These are phyloP conservation scores for Cladophialophora chaetospira DNA, from an alignment of 2,329 filamentous ascomycete genomes.

Conservation along the genomic window DNA sequence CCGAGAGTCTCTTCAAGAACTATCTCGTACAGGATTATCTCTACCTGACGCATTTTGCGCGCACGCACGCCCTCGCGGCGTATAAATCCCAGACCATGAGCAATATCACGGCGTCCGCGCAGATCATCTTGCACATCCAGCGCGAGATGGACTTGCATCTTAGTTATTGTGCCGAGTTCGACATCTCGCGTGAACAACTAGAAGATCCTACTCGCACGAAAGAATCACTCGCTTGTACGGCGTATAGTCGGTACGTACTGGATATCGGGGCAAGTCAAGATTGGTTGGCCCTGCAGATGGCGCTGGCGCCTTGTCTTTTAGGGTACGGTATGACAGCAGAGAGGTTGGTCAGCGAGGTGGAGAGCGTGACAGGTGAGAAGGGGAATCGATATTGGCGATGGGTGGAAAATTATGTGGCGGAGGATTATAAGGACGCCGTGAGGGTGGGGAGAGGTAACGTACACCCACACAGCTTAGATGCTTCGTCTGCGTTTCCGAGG, in stretches of 20 bases:
- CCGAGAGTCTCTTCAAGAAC: constrained; percentile 75
- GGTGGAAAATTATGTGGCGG: constrained; percentile 85
- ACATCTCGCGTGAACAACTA: constrained; percentile 72
- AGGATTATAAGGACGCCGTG: constrained; percentile 76
- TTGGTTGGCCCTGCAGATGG: constrained; percentile 82
- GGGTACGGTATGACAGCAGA: constrained; percentile 81
- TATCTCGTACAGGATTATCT: constrained; percentile 93
- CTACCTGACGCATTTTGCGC: constrained; percentile 85
- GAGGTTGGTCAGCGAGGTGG: constrained; percentile 65
- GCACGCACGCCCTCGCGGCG: constrained; percentile 79
- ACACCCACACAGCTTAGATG: not conserved
- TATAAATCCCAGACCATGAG: constrained; percentile 78
- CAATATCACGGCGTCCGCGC: constrained; percentile 69
- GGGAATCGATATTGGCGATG: constrained; percentile 82
- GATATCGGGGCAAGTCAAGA: constrained; percentile 87
- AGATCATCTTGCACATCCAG: constrained; percentile 74
- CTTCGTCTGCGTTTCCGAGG: too few relatives aligned
- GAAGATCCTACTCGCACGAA: constrained; percentile 57
- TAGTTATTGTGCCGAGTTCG: constrained; percentile 78
- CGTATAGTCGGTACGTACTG: constrained; percentile 83
- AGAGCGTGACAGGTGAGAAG: constrained; percentile 54
- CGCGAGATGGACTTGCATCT: constrained; percentile 81
- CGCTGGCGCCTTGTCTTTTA: constrained; percentile 83
- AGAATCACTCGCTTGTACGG: constrained; percentile 76
- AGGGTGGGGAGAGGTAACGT: constrained; percentile 53